phyloP scores from a whole-genome alignment of 352 stramenopile species.

The Nothophytophthora sp. region DNA sequence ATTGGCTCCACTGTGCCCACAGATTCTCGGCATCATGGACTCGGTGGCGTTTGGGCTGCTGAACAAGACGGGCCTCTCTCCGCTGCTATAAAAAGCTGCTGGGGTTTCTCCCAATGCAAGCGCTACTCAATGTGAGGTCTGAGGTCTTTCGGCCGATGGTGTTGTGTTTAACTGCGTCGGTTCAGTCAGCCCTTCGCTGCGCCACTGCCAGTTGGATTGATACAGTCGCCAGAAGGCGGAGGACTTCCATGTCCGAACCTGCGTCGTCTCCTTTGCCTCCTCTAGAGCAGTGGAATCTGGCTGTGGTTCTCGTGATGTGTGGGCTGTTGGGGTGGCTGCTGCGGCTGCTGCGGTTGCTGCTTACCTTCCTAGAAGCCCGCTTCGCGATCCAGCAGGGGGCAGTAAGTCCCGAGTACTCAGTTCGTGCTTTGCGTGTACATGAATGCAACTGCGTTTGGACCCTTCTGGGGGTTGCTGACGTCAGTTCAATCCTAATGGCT shows the following conservation, averaged over 20 bases:
- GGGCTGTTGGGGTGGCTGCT: slow-evolving; percentile 43
- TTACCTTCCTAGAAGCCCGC: slow-evolving; percentile 41
- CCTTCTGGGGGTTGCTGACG: too few relatives aligned
- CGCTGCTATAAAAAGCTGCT: slow-evolving; percentile 43
- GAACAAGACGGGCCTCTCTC: slow-evolving; percentile 46
- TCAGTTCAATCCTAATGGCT: too few relatives aligned
- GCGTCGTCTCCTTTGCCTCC: slow-evolving; percentile 22
- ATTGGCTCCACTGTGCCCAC: background rate
- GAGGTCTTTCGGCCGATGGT: background rate
- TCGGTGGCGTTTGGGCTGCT: slow-evolving; percentile 55
- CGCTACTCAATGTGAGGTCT: slow-evolving; percentile 9
- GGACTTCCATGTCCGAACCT: too few relatives aligned
- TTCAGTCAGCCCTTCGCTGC: too few relatives aligned
- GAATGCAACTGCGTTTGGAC: too few relatives aligned
- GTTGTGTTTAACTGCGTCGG: background rate
- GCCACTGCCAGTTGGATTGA: too few relatives aligned
- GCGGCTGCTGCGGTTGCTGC: slow-evolving; percentile 38
- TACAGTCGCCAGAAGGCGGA: too few relatives aligned
- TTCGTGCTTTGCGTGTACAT: background rate
- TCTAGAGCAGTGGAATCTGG: slow-evolving; percentile 67
- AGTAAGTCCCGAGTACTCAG: slow-evolving; percentile 30
- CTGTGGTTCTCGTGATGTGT: slow-evolving; percentile 42
- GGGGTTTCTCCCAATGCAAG: slow-evolving; percentile 18
- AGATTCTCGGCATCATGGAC: slow-evolving; percentile 80
- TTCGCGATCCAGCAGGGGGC: slow-evolving; percentile 39